phyloP scores from a whole-genome alignment of 257 asterid species.

The Oldenlandia corymbosa region DNA sequence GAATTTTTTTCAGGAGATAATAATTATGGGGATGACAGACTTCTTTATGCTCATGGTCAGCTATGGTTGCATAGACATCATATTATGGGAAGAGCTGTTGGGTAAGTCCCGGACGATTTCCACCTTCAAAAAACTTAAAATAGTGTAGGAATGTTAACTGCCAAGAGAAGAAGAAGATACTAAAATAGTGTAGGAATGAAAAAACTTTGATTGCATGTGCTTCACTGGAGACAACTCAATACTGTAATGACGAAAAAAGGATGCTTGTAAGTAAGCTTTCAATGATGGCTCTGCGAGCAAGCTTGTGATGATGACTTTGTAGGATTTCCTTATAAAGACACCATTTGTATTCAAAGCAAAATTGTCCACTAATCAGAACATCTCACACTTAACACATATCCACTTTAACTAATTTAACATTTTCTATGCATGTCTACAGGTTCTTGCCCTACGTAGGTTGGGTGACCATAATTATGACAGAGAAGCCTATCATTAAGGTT shows the following conservation, averaged over 20 bases:
- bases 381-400: background rate
- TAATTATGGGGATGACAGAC: constrained; percentile 92
- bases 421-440: constrained; percentile 36
- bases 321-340: background rate
- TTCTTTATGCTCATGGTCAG: constrained; percentile 93
- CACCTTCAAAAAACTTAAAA: too few relatives aligned
- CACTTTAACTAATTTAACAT: background rate
- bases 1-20: constrained; percentile 69
- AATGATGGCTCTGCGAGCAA: background rate
- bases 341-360: background rate
- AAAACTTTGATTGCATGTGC: too few relatives aligned
- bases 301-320: background rate
- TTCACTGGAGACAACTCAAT: too few relatives aligned
- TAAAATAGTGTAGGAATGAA: too few relatives aligned
- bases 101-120: constrained; percentile 49
- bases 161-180: too few relatives aligned
- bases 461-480: constrained; percentile 99
- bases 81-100: constrained; percentile 99
- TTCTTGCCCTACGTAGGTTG: constrained; percentile 98
- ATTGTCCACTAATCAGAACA: background rate
- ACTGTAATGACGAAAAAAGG: too few relatives aligned
- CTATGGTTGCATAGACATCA: constrained; percentile 91
- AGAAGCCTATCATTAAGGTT: constrained; percentile 97
- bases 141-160: too few relatives aligned
- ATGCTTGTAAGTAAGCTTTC: too few relatives aligned